These are phyloP conservation scores for Chlorophyllum brunneum DNA, from an alignment of 768 basidiomycete genomes.

Conservation along the genomic window DNA sequence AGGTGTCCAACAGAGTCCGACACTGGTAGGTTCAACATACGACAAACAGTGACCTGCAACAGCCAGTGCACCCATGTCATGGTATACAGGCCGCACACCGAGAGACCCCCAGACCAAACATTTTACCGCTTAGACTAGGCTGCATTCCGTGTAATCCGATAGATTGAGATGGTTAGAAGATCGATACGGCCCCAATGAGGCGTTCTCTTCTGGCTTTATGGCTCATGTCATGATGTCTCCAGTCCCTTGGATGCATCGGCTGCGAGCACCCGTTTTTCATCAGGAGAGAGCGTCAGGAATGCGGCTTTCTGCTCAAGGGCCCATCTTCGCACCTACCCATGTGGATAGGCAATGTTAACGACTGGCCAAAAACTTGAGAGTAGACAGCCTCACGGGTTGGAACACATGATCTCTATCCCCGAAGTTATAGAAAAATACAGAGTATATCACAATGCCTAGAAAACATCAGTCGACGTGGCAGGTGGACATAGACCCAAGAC, in stretches of 20 bases:
- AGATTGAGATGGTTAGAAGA: neutral
- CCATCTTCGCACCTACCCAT: constrained; percentile 55
- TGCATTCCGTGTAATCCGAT: neutral
- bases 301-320: constrained; percentile 40
- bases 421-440: constrained; percentile 61
- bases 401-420: constrained; percentile 73
- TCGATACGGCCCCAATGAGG: neutral
- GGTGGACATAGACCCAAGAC: constrained; percentile 13
- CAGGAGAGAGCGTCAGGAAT: constrained; percentile 57
- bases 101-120: neutral
- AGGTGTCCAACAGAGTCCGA: too few relatives aligned
- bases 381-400: constrained; percentile 47
- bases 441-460: constrained; percentile 53
- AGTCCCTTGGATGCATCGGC: constrained; percentile 2
- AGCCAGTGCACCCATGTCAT: neutral
- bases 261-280: constrained; percentile 42
- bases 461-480: neutral
- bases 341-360: neutral
- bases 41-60: too few relatives aligned
- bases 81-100: neutral
- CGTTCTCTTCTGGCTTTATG: too few relatives aligned
- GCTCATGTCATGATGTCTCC: constrained; percentile 3
- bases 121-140: neutral
- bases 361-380: neutral
- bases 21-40: too few relatives aligned